These are phyloP conservation scores for Avicennia marina DNA, from an alignment of 257 asterid genomes.

Conservation along the genomic window DNA sequence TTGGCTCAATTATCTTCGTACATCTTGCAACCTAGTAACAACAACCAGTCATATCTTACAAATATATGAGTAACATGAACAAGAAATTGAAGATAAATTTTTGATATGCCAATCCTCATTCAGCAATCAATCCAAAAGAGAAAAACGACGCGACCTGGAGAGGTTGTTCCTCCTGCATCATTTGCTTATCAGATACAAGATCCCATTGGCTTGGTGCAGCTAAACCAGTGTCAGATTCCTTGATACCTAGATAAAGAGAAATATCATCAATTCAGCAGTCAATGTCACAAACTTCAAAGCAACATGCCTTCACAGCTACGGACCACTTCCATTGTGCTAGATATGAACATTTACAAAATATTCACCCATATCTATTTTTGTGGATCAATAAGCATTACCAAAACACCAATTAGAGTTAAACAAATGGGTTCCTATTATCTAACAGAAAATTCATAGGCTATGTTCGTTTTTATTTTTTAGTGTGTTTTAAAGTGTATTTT, in stretches of 20 bases:
- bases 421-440: too few relatives aligned
- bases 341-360: too few relatives aligned
- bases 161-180: slow-evolving; percentile 99
- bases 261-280: neutral
- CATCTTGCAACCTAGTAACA: slow-evolving; percentile 72
- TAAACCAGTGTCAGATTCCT: slow-evolving; percentile 92
- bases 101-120: too few relatives aligned
- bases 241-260: slow-evolving; percentile 46
- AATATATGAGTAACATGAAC: neutral
- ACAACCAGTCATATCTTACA: neutral
- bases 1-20: slow-evolving; percentile 76
- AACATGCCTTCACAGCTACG: too few relatives aligned
- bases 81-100: neutral
- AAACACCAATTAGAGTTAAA: too few relatives aligned
- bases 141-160: slow-evolving; percentile 62
- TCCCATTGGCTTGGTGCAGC: slow-evolving; percentile 99
- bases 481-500: too few relatives aligned
- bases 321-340: too few relatives aligned
- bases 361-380: too few relatives aligned
- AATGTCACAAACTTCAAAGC: too few relatives aligned
- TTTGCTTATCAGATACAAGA: slow-evolving; percentile 96
- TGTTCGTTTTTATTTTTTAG: too few relatives aligned
- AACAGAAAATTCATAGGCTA: too few relatives aligned
- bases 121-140: neutral
- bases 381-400: too few relatives aligned